These are phyloP conservation scores for Colletotrichum neosansevieriae DNA, from an alignment of 2,329 filamentous ascomycete species.

Conservation along the genomic window DNA sequence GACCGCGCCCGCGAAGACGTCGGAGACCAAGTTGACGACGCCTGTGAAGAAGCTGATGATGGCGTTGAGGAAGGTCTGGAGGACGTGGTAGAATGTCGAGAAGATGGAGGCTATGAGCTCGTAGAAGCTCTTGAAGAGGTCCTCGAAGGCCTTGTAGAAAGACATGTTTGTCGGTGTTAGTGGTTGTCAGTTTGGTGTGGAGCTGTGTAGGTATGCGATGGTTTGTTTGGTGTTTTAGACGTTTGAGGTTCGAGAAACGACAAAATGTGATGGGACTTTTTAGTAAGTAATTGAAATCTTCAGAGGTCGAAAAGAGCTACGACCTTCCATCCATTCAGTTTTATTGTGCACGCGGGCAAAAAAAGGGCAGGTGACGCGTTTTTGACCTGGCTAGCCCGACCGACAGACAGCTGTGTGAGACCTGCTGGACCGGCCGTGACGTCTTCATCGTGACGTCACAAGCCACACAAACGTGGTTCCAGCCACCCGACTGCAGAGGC, in stretches of 20 bases:
- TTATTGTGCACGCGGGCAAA: constrained; percentile 25
- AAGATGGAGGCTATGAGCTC: constrained; percentile 56
- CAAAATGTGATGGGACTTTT: background rate
- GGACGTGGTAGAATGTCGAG: constrained; percentile 49
- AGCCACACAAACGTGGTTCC: constrained; percentile 37
- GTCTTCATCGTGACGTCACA: constrained; percentile 40
- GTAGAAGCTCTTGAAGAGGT: constrained; percentile 56
- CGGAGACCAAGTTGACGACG: constrained; percentile 50
- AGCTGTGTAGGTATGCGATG: background rate
- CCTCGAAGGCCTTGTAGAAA: constrained; percentile 51
- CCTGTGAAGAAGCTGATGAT: constrained; percentile 53
- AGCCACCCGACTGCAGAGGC: constrained; percentile 23
- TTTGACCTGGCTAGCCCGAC: constrained; percentile 15
- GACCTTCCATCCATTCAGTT: background rate
- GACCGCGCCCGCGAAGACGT: constrained; percentile 51
- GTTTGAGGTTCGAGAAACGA: no score
- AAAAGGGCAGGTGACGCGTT: constrained; percentile 33
- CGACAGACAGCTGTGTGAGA: no score
- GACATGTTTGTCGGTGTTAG: constrained; percentile 46
- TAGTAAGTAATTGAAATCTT: constrained; percentile 8
- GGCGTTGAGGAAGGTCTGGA: constrained; percentile 50
- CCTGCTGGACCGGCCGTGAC: no score
- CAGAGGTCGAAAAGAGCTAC: background rate
- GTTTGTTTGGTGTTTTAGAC: background rate
- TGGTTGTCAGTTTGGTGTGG: background rate